Conservation (phyloP, 768 basidiomycete species). For the Lyophyllum atratum region DNA sequence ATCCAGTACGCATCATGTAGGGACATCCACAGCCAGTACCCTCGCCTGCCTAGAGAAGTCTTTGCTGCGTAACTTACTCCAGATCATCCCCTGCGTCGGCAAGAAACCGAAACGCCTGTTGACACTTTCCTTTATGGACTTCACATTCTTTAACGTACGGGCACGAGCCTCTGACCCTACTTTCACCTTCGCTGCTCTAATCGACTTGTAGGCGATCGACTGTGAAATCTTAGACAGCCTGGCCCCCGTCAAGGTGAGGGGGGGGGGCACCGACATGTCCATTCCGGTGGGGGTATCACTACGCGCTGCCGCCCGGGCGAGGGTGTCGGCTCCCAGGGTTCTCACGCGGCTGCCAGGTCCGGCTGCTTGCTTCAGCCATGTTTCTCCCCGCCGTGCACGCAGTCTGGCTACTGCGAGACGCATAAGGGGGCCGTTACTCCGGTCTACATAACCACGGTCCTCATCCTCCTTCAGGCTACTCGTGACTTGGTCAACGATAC, state of each 20-base stretch:
- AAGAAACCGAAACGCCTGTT: too few species aligned
- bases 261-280: background rate
- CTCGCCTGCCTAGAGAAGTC: background rate
- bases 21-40: conserved; percentile 6
- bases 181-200: background rate
- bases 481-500: background rate
- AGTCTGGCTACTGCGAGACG: background rate
- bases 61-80: background rate
- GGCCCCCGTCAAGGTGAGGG: background rate
- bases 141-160: background rate
- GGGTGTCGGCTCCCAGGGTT: conserved; percentile 18
- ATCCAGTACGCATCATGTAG: conserved; percentile 3
- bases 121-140: background rate
- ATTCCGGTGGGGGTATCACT: background rate
- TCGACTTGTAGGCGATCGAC: background rate
- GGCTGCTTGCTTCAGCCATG: conserved; percentile 8
- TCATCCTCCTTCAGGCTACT: background rate
- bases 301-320: conserved; percentile 1
- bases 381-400: background rate
- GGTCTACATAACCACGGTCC: background rate
- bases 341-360: conserved; percentile 13
- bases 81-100: background rate
- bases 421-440: background rate
- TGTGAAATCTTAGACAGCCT: background rate
- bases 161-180: too few species aligned